phyloP scores from a whole-genome alignment of 768 basidiomycete genomes.

The Kwoniella dendrophila region DNA sequence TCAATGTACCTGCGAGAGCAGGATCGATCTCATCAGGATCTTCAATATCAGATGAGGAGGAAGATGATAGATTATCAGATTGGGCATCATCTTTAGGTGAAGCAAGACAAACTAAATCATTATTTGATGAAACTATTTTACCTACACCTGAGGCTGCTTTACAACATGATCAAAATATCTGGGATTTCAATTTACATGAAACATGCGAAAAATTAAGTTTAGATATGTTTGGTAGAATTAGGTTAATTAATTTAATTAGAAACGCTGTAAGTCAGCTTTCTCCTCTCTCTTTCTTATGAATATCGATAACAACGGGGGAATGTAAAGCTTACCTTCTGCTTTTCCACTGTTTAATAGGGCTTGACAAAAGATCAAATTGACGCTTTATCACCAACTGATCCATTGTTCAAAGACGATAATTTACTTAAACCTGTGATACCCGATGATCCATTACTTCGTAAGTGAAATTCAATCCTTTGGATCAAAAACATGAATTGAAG shows the following conservation, averaged over 20 bases:
- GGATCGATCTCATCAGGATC: constrained; percentile 11
- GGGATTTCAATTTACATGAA: constrained; percentile 34
- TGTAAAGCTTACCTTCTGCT: neutral
- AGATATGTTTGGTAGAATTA: constrained; percentile 76
- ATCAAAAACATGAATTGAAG: neutral
- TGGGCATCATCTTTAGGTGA: constrained; percentile 46
- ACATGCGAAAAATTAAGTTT: constrained; percentile 53
- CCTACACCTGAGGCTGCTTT: constrained; percentile 41
- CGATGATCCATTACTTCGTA: constrained; percentile 88
- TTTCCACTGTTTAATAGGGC: neutral
- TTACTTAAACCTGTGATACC: constrained; percentile 80
- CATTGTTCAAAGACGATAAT: constrained; percentile 71
- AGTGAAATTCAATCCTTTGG: constrained; percentile 49
- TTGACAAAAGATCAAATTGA: constrained; percentile 22
- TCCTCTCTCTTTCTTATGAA: neutral
- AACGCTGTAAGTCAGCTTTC: constrained; percentile 51
- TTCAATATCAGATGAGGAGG: constrained; percentile 24
- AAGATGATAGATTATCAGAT: constrained; percentile 41
- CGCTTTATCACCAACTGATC: constrained; percentile 57
- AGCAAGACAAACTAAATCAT: constrained; percentile 36
- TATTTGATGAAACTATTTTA: constrained; percentile 43
- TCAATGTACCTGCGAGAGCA: constrained; percentile 12
- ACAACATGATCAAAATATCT: constrained; percentile 32
- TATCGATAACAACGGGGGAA: neutral
- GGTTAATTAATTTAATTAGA: constrained; percentile 84